phyloP scores from a whole-genome alignment of 306 rosid species.

The Betula pendula region DNA sequence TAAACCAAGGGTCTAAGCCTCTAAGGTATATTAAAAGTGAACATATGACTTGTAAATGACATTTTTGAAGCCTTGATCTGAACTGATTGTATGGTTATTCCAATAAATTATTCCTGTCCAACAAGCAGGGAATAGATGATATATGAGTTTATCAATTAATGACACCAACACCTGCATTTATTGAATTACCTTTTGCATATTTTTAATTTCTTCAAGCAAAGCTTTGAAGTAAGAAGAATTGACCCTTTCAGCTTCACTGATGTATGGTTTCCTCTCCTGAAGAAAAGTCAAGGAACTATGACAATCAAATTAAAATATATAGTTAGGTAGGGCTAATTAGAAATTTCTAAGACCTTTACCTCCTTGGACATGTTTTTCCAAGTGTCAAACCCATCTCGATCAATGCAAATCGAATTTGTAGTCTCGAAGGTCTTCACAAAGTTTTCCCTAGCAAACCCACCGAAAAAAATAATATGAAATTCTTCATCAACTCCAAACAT shows the following conservation, averaged over 20 bases:
- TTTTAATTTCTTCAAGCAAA: conserved; percentile 39
- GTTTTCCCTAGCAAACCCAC: conserved; percentile 44
- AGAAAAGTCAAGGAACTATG: conserved; percentile 7
- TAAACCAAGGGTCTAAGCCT: neutral
- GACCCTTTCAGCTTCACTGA: conserved; percentile 34
- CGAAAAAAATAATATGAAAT: conserved; percentile 5
- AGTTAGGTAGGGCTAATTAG: neutral
- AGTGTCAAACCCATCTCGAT: conserved; percentile 47
- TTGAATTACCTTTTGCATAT: conserved; percentile 40
- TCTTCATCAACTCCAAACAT: conserved; percentile 15
- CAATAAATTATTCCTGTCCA: neutral
- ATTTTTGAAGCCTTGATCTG: conserved; percentile 12
- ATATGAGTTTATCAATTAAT: neutral
- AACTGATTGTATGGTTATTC: neutral
- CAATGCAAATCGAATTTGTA: conserved; percentile 30
- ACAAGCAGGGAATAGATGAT: conserved; percentile 1
- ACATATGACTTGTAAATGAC: neutral
- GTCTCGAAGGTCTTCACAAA: conserved; percentile 23
- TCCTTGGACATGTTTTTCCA: conserved; percentile 56
- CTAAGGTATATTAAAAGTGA: neutral
- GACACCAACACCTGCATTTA: neutral
- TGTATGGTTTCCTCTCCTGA: conserved; percentile 55
- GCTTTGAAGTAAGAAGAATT: conserved; percentile 31
- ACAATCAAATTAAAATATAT: conserved; percentile 4
- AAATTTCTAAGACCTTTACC: conserved; percentile 32